Conservation (phyloP, 2,329 filamentous ascomycete genomes). For the Venturia oleaginea region DNA sequence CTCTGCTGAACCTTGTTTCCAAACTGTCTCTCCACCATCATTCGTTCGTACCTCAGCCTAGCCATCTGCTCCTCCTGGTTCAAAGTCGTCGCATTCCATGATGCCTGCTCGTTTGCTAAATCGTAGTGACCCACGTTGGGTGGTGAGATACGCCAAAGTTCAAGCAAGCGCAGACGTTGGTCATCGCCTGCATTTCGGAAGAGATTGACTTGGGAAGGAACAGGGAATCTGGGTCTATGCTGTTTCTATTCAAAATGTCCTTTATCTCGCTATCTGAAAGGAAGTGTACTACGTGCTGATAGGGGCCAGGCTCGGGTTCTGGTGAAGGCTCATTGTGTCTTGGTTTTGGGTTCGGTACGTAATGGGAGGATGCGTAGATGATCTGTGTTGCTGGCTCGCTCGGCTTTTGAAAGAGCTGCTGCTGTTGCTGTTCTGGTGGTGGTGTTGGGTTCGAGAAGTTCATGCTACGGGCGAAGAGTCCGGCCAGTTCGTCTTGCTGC, state of each 20-base stretch:
- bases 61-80: constrained; percentile 47
- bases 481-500: constrained; percentile 72
- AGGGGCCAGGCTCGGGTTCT: constrained; percentile 23
- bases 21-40: constrained; percentile 19
- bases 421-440: constrained; percentile 17
- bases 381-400: neutral
- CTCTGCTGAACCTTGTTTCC: neutral
- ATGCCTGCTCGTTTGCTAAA: constrained; percentile 47
- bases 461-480: constrained; percentile 69
- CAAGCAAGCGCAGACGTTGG: constrained; percentile 65
- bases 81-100: constrained; percentile 48
- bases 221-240: constrained; percentile 60
- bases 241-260: constrained; percentile 53
- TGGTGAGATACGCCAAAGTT: constrained; percentile 78
- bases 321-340: constrained; percentile 21
- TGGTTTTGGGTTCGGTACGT: constrained; percentile 49
- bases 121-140: constrained; percentile 47
- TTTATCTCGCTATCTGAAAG: constrained; percentile 38
- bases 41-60: constrained; percentile 50
- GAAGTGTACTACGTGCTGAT: constrained; percentile 7
- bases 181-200: constrained; percentile 66
- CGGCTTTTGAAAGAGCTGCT: constrained; percentile 20
- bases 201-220: constrained; percentile 68
- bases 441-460: constrained; percentile 28
- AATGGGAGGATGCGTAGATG: constrained; percentile 76